Evolutionary conservation across 257 asterid genomes (phyloP).

Genomic region (Nemophila menziesii): DNA sequence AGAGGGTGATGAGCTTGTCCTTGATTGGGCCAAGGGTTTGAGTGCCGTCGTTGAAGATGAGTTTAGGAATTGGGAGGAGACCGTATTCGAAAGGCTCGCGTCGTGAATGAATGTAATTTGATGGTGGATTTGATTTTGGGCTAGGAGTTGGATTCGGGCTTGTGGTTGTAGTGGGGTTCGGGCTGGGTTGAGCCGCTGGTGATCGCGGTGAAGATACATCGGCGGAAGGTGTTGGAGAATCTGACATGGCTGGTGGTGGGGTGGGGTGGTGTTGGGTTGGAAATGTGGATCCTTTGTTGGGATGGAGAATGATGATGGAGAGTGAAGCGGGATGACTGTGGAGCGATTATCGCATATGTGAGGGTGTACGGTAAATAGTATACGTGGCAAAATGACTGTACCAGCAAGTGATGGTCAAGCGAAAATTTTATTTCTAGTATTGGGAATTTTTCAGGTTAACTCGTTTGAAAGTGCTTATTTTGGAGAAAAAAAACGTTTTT

Average conservation of each 20-base stretch:
- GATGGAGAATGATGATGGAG: background rate
- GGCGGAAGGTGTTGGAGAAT: constrained; percentile 9
- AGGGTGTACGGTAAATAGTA: background rate
- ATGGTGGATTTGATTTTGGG: constrained; percentile 1
- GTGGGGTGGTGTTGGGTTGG: constrained; percentile 1
- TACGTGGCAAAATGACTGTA: background rate
- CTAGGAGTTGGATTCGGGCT: background rate
- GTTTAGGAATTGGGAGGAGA: constrained; percentile 68
- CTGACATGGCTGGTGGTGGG: constrained; percentile 14
- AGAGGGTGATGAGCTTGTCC: constrained; percentile 45
- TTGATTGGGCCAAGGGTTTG: constrained; percentile 58
- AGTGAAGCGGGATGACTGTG: background rate
- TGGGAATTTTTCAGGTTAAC: too few species aligned
- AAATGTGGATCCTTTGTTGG: background rate
- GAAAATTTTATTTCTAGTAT: too few species aligned
- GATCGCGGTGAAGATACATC: constrained; percentile 11
- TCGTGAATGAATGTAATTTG: constrained; percentile 49
- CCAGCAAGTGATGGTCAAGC: background rate
- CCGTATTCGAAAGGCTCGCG: constrained; percentile 90
- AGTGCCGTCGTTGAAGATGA: constrained; percentile 60
- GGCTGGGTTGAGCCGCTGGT: constrained; percentile 9
- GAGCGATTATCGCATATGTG: background rate
- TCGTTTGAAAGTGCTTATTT: too few species aligned
- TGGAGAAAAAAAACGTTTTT: too few species aligned
- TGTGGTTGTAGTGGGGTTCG: constrained; percentile 12